A percentile compares a stretch with the other conserved stretches of the same genome.
phyloP scores from a whole-genome alignment of 345 rosid genomes.

The Camelina neglecta region DNA sequence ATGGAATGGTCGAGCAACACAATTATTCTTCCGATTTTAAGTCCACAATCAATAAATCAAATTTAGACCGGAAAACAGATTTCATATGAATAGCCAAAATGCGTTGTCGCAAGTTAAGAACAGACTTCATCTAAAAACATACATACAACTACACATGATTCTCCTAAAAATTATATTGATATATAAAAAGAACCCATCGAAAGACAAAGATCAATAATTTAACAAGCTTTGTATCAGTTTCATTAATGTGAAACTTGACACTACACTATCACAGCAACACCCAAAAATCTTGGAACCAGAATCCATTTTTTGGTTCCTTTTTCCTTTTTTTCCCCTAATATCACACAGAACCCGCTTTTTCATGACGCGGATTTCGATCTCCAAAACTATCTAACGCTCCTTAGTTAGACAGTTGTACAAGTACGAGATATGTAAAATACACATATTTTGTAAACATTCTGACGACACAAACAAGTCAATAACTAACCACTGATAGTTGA shows the following conservation, averaged over 20 bases:
- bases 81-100: not conserved
- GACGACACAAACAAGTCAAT: not conserved
- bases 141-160: slow-evolving; percentile 5
- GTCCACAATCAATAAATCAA: not conserved
- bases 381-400: slow-evolving; percentile 7
- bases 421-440: slow-evolving; percentile 28
- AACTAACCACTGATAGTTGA: slow-evolving; percentile 33
- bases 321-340: slow-evolving; percentile 11
- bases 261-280: slow-evolving; percentile 25
- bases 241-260: slow-evolving; percentile 24
- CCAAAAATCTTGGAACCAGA: slow-evolving; percentile 42
- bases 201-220: not conserved
- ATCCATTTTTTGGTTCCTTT: slow-evolving; percentile 24
- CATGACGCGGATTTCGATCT: slow-evolving; percentile 16
- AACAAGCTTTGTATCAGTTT: slow-evolving; percentile 27
- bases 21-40: no score
- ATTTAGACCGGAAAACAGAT: not conserved
- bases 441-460: not conserved
- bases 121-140: not conserved
- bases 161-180: not conserved
- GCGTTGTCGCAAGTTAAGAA: slow-evolving; percentile 13
- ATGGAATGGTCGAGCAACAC: not conserved
- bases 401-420: not conserved
- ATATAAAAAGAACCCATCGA: not conserved
- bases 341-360: slow-evolving; percentile 33